Conservation (phyloP, 805 yeast genomes). For the Candida odintsovae region DNA sequence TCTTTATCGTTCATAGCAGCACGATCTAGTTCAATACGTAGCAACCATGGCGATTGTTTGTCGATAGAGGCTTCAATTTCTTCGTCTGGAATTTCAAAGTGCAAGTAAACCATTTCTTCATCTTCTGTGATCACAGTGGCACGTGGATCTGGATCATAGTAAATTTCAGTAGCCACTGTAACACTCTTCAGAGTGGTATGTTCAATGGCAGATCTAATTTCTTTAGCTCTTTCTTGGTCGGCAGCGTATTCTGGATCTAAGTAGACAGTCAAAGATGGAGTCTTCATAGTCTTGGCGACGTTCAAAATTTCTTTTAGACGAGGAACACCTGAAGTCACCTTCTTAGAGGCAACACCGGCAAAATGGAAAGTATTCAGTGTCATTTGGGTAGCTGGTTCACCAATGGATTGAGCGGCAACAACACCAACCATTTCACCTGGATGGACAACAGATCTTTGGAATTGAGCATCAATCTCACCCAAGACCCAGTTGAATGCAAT, state of each 20-base stretch:
- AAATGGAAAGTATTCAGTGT: constrained; percentile 95
- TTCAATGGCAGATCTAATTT: constrained; percentile 93
- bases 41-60: constrained; percentile 96
- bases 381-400: constrained; percentile 99
- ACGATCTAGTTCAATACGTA: constrained; percentile 95
- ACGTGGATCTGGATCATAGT: constrained; percentile 97
- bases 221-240: constrained; percentile 91
- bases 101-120: constrained; percentile 94
- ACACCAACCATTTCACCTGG: constrained; percentile 99
- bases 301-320: constrained; percentile 96
- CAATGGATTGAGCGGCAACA: constrained; percentile 94
- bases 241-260: constrained; percentile 71
- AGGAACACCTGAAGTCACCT: constrained; percentile 95
- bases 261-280: constrained; percentile 99
- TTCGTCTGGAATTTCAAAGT: constrained; percentile 96
- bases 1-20: constrained; percentile 98
- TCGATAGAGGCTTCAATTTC: constrained; percentile 91
- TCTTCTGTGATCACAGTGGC: constrained; percentile 96
- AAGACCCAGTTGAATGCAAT: constrained; percentile 93
- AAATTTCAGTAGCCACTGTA: constrained; percentile 95
- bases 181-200: constrained; percentile 93
- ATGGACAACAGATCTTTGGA: constrained; percentile 84
- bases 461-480: constrained; percentile 91
- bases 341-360: constrained; percentile 96
- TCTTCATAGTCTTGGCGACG: constrained; percentile 96